Evolutionary conservation across 2,329 filamentous ascomycete species (phyloP).

Genomic region (Trichoderma afroharzianum): DNA sequence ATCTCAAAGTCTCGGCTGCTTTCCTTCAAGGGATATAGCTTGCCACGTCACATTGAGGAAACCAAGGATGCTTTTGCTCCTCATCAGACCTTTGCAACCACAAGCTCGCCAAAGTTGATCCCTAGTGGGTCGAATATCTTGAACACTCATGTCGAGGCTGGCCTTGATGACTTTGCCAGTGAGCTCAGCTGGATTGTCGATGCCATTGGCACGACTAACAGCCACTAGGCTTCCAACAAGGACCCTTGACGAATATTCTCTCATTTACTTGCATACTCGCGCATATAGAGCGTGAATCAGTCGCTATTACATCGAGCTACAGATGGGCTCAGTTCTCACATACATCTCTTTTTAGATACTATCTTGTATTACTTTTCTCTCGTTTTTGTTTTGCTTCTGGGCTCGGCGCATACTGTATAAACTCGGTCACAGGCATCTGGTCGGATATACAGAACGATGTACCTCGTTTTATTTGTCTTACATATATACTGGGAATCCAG

Average conservation of each 20-base stretch:
- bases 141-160: conserved; percentile 34
- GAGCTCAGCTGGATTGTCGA: conserved; percentile 53
- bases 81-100: conserved; percentile 23
- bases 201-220: conserved; percentile 36
- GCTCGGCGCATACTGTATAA: not conserved
- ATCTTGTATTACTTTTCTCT: not conserved
- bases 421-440: not conserved
- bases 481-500: not conserved
- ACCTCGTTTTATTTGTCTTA: not conserved
- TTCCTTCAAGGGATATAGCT: conserved; percentile 41
- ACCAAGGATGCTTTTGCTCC: conserved; percentile 21
- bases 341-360: not conserved
- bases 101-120: conserved; percentile 27
- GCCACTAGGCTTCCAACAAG: not conserved
- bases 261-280: not conserved
- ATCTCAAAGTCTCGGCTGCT: conserved; percentile 6
- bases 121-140: conserved; percentile 29
- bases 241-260: not conserved
- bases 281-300: not conserved
- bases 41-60: conserved; percentile 36
- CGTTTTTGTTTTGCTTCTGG: not conserved
- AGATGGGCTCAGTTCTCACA: not conserved
- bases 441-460: not conserved
- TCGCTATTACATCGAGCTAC: not conserved
- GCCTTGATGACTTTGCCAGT: conserved; percentile 39